Evolutionary conservation across 257 asterid genomes (phyloP).

Genomic region (Plantago major): DNA sequence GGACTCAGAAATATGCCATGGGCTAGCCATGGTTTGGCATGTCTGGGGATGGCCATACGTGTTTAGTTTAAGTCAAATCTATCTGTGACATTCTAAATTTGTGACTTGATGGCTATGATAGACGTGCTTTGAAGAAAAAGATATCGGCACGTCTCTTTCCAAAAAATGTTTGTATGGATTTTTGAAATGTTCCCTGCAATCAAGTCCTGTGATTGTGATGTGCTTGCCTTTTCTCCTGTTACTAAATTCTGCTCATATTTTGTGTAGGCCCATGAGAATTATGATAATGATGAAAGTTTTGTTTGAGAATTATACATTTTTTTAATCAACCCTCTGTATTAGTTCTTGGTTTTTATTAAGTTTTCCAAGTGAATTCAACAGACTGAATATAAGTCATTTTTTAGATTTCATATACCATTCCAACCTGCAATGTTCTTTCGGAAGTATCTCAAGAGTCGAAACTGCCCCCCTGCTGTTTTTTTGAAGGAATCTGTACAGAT

Average conservation of each 20-base stretch:
- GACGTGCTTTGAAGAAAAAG: constrained; percentile 23
- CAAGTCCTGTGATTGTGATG: no score
- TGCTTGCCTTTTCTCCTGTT: no score
- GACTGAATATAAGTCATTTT: not conserved
- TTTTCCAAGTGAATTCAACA: not conserved
- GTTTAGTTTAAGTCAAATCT: constrained; percentile 1
- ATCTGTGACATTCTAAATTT: constrained; percentile 25
- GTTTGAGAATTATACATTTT: no score
- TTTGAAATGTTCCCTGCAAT: no score
- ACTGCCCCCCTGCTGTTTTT: constrained; percentile 49
- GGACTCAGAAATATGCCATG: constrained; percentile 48
- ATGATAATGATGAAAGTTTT: not conserved
- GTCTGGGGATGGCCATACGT: constrained; percentile 2
- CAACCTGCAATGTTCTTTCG: constrained; percentile 53
- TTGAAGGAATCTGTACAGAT: constrained; percentile 61
- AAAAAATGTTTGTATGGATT: constrained; percentile 27
- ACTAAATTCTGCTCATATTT: no score
- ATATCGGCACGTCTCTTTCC: constrained; percentile 19
- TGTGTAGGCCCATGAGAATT: no score
- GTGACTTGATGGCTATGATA: constrained; percentile 26
- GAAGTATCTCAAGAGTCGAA: constrained; percentile 42
- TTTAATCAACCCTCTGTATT: no score
- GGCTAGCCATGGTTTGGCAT: constrained; percentile 24
- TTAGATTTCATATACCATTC: constrained; percentile 54
- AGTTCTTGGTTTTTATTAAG: not conserved